Evolutionary conservation across 169 alveolate genomes (phyloP).

Genomic region (Cryptosporidium tyzzeri): DNA sequence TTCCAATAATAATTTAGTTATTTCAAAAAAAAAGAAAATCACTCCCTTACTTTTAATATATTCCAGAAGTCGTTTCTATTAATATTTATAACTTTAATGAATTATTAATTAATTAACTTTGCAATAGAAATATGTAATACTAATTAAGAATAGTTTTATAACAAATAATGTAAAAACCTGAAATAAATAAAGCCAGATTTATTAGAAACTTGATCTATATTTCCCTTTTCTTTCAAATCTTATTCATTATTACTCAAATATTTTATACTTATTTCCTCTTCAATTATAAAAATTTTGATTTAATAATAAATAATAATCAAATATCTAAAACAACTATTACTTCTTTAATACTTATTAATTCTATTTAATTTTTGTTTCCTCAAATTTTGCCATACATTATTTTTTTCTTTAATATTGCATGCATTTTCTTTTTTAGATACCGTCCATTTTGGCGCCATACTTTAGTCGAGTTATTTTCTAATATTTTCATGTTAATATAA

Average conservation of each 20-base stretch:
- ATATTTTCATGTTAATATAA: not conserved
- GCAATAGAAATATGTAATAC: no score
- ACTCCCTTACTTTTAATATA: not conserved
- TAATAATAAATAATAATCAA: no score
- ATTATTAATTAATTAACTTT: no score
- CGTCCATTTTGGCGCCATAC: not conserved
- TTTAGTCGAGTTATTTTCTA: conserved; percentile 15
- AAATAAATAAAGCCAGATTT: not conserved
- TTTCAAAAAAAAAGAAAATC: not conserved
- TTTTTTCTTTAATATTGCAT: not conserved
- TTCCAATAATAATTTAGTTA: not conserved
- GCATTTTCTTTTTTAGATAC: conserved; percentile 10
- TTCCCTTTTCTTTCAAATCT: no score
- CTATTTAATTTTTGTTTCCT: not conserved
- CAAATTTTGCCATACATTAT: not conserved
- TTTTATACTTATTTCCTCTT: no score
- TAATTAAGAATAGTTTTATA: no score
- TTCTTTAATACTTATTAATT: not conserved
- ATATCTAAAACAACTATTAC: not conserved
- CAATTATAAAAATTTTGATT: no score
- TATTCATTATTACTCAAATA: not conserved
- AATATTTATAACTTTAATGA: no score
- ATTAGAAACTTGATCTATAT: not conserved
- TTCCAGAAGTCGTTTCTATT: no score
- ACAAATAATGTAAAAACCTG: not conserved